Evolutionary conservation across 2,329 filamentous ascomycete genomes (phyloP).

Genomic region (Cladophialophora psammophila): DNA sequence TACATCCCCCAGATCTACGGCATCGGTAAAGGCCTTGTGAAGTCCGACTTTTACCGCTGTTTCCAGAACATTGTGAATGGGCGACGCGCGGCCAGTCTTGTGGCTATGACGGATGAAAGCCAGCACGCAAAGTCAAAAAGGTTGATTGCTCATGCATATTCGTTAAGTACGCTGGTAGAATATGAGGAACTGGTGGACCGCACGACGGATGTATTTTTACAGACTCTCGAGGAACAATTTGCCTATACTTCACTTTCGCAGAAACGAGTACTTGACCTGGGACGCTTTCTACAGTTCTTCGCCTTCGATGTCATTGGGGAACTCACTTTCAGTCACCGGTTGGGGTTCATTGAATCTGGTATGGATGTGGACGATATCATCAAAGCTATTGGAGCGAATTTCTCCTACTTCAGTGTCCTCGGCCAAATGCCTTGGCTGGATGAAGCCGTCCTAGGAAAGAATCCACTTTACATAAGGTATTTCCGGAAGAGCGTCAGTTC

Average conservation of each 20-base stretch:
- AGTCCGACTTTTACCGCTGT: constrained; percentile 44
- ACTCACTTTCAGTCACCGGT: constrained; percentile 46
- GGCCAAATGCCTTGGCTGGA: constrained; percentile 50
- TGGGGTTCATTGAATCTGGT: constrained; percentile 47
- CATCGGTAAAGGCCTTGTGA: constrained; percentile 37
- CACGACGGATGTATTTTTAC: constrained; percentile 43
- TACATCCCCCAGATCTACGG: constrained; percentile 40
- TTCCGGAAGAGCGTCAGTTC: constrained; percentile 37
- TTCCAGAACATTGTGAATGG: constrained; percentile 44
- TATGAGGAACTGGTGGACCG: constrained; percentile 50
- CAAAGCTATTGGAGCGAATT: constrained; percentile 41
- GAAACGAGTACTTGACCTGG: constrained; percentile 40
- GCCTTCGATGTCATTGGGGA: constrained; percentile 50
- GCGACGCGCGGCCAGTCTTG: constrained; percentile 44
- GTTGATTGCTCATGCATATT: constrained; percentile 50
- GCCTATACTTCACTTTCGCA: background rate
- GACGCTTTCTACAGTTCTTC: constrained; percentile 46
- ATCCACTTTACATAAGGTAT: constrained; percentile 41
- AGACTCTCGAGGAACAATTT: constrained; percentile 42
- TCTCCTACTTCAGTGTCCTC: constrained; percentile 43
- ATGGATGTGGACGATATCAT: constrained; percentile 47
- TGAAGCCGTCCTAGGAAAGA: constrained; percentile 45
- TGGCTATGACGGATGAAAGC: constrained; percentile 51
- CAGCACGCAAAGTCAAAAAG: constrained; percentile 53
- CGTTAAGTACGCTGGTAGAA: constrained; percentile 51